Base-by-base conservation (phyloP, 2,329 filamentous ascomycete genomes). In the Penicillium sp. region DNA sequence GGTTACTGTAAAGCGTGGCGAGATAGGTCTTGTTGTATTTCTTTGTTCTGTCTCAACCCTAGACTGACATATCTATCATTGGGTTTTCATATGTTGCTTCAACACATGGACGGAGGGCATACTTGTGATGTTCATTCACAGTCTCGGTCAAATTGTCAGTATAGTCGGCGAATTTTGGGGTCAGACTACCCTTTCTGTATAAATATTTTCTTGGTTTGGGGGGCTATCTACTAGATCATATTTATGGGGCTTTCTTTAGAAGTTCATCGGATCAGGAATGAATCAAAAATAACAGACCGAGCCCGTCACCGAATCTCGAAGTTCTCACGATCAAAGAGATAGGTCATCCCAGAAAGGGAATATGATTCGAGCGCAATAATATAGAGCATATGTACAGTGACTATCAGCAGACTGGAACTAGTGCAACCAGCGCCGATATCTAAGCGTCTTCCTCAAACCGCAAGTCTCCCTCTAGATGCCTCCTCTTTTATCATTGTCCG, bases 351-450 rank as follows among this genome's bases (percentile, higher is more conserved):
- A 48, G n/a, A 45, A 54, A 31, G n/a, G 17, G 17, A 56, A 47
- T 54, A 51, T 49, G 25, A 61, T 58, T 59, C 56, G 52, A 56
- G 61, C 58, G 59, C 42, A 56, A 59, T 56, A 58, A 45, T 49
- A 48, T 25, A 61, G 42, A 60, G 54, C 57, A 56, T 66, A 67
- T 66, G 60, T 67, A 67, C 62, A 67, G 53, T 62, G 53, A 57
- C 62, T 43, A 54, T 33, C 50, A 53, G 43, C 35, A 48, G 23
- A 52, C 45, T 25, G 38, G n/a, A 40, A 37, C n/a, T 37, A 33
- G 37, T 37, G 23, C 41, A 50, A 50, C 48, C 52, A 51, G 47
- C 25, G 21, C 37, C 38, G 38, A 46, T 53, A 35, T 29, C 40
- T 21, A 56, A 56, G 49, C 47, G 43, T 60, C 46, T 57, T 49